Percentiles rank a stretch among this genome's conserved stretches.
phyloP scores from a whole-genome alignment of 352 stramenopile species.

The Phytopythium sindhum region DNA sequence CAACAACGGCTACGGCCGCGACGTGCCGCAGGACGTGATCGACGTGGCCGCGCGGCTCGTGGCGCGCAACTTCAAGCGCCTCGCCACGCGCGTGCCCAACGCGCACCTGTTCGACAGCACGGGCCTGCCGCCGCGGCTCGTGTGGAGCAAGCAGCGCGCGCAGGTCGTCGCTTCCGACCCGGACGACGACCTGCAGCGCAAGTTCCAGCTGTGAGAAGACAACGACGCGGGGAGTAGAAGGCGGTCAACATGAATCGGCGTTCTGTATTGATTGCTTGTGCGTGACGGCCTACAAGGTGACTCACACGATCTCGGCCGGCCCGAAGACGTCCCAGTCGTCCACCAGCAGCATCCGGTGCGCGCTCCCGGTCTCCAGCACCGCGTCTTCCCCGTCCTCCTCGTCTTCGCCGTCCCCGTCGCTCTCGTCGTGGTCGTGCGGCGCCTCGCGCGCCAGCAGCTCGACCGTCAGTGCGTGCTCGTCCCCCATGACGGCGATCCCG shows the following conservation, averaged over 20 bases:
- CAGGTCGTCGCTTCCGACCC: slow-evolving; percentile 41
- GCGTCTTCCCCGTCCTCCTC: neutral
- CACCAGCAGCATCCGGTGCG: too few species aligned
- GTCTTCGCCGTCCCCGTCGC: neutral
- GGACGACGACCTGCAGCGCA: slow-evolving; percentile 56
- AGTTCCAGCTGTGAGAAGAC: slow-evolving; percentile 47
- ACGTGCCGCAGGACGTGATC: slow-evolving; percentile 64
- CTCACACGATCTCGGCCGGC: neutral
- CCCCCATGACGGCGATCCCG: neutral
- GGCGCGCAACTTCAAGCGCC: slow-evolving; percentile 58
- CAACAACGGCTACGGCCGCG: slow-evolving; percentile 59
- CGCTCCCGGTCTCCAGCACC: too few species aligned
- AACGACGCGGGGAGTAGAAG: neutral
- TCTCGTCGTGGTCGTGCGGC: neutral
- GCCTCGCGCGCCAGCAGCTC: slow-evolving; percentile 3
- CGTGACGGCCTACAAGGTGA: neutral
- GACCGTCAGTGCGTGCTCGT: slow-evolving; percentile 2
- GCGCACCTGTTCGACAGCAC: slow-evolving; percentile 71
- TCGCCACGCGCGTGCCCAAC: slow-evolving; percentile 60
- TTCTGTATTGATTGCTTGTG: too few species aligned
- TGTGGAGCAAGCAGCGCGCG: slow-evolving; percentile 74
- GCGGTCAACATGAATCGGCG: too few species aligned
- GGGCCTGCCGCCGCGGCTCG: slow-evolving; percentile 49
- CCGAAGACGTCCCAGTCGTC: neutral
- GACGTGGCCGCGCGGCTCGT: slow-evolving; percentile 61